These are phyloP conservation scores for Tricholoma matsutake DNA, from an alignment of 768 basidiomycete genomes.

Conservation along the genomic window DNA sequence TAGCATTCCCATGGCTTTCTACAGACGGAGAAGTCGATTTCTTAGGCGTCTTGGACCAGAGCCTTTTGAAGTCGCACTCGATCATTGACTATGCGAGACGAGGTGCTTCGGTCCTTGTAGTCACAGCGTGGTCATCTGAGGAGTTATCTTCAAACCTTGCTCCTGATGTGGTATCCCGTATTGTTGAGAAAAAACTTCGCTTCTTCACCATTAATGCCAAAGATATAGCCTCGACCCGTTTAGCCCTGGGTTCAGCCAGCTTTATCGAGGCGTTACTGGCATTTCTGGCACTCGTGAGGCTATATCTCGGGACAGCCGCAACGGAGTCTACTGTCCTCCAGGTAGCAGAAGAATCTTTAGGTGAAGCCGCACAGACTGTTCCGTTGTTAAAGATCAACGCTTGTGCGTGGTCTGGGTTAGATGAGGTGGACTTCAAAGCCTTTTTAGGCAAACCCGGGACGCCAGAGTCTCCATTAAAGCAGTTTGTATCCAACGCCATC, in stretches of 20 bases:
- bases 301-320: constrained; percentile 73
- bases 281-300: constrained; percentile 78
- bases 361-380: constrained; percentile 44
- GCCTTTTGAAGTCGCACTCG: constrained; percentile 74
- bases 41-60: constrained; percentile 70
- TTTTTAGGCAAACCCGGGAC: constrained; percentile 18
- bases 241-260: constrained; percentile 28
- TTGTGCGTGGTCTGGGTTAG: constrained; percentile 64
- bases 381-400: constrained; percentile 51
- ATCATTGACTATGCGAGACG: constrained; percentile 64
- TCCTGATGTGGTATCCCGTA: constrained; percentile 39
- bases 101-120: constrained; percentile 68
- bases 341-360: constrained; percentile 45
- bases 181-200: constrained; percentile 51
- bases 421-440: constrained; percentile 47
- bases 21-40: constrained; percentile 60
- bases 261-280: constrained; percentile 56
- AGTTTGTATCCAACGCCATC: constrained; percentile 73
- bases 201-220: constrained; percentile 61
- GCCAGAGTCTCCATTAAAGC: constrained; percentile 37
- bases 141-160: constrained; percentile 74
- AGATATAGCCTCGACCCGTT: constrained; percentile 43
- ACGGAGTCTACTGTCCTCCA: constrained; percentile 50
- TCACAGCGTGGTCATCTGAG: constrained; percentile 69
- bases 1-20: constrained; percentile 54